Evolutionary conservation across 2,329 filamentous ascomycete genomes (phyloP).

Genomic region (Colletotrichum theobromicola): DNA sequence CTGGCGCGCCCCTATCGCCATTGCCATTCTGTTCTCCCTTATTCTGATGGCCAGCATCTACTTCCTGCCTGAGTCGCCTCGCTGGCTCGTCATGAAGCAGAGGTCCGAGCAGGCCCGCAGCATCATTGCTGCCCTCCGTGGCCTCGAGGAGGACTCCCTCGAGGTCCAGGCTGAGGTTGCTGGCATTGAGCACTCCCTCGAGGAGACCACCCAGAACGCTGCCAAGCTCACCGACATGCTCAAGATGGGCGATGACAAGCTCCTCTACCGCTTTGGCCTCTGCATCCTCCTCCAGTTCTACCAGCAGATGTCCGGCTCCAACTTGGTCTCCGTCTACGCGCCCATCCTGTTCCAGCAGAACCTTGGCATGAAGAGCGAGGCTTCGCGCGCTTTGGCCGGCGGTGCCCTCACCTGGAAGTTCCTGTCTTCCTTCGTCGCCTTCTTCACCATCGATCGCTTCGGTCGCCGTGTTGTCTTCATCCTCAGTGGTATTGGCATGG

Average conservation of each 20-base stretch:
- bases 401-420: slow-evolving; percentile 63
- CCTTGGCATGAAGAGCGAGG: slow-evolving; percentile 40
- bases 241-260: slow-evolving; percentile 54
- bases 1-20: slow-evolving; percentile 39
- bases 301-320: slow-evolving; percentile 34
- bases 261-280: slow-evolving; percentile 52
- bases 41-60: slow-evolving; percentile 38
- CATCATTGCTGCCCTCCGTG: slow-evolving; percentile 46
- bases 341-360: slow-evolving; percentile 45
- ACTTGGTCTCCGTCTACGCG: slow-evolving; percentile 42
- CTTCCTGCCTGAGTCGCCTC: slow-evolving; percentile 36
- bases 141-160: slow-evolving; percentile 50
- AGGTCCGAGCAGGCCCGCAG: slow-evolving; percentile 34
- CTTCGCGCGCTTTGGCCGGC: slow-evolving; percentile 46
- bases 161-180: slow-evolving; percentile 56
- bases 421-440: slow-evolving; percentile 53
- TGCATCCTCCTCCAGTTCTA: slow-evolving; percentile 58
- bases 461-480: slow-evolving; percentile 58
- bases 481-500: slow-evolving; percentile 56
- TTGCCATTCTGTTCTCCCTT: slow-evolving; percentile 35
- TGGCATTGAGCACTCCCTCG: slow-evolving; percentile 53
- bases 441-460: slow-evolving; percentile 56
- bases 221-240: slow-evolving; percentile 48
- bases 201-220: slow-evolving; percentile 40
- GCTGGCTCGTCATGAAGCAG: slow-evolving; percentile 36